Evolutionary conservation across 768 basidiomycete species (phyloP), one percentile per base, ranked within the genome.

Genomic region (Boletus rubropictus): DNA sequence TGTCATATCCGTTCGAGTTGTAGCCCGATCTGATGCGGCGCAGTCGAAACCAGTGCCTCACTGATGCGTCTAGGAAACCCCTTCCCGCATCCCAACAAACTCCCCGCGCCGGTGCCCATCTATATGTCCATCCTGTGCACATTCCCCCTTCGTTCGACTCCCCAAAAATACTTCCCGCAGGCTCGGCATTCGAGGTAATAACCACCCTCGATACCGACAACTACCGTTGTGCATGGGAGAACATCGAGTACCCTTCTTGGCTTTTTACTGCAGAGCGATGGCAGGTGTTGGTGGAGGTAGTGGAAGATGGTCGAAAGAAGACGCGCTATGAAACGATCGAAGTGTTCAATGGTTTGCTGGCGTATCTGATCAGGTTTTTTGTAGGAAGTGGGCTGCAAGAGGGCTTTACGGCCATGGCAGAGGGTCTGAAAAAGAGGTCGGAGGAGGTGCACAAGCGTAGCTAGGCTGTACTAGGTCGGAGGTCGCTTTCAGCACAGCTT

Each of bases 251-350:
- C 25, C 77, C 79, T 1, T 32, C 49, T 1, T 81, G 76, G 72
- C 49, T 82, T n/a, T 53, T 86, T 24, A 48, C 52, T 24, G 65
- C 77, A 3, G 77, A 79, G 49, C 72, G 86, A 14, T 86, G 83
- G 84, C 85, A 88, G 62, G 69, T 69, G 47, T 60, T 88, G 43
- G 61, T 60, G 24, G 66, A 60, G 35, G 75, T 68, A 25, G 68
- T 73, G 8, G 76, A 71, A 33, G 71, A 68, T 1, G 78, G 74
- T 31, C 56, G 46, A 9, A 62, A 38, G 25, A 74, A 77, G 54
- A 84, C 82, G 24, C 73, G 71, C 39, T 88, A 88, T 51, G 82
- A 86, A 62, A 78, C 76, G 5, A 63, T 73, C 8, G 82, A 83
- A 57, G 79, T 78, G 24, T 86, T 85, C 42, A 62, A 63, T 15